Evolutionary conservation across 2,329 filamentous ascomycete species (phyloP).

Genomic region (Cytospora leucostoma): DNA sequence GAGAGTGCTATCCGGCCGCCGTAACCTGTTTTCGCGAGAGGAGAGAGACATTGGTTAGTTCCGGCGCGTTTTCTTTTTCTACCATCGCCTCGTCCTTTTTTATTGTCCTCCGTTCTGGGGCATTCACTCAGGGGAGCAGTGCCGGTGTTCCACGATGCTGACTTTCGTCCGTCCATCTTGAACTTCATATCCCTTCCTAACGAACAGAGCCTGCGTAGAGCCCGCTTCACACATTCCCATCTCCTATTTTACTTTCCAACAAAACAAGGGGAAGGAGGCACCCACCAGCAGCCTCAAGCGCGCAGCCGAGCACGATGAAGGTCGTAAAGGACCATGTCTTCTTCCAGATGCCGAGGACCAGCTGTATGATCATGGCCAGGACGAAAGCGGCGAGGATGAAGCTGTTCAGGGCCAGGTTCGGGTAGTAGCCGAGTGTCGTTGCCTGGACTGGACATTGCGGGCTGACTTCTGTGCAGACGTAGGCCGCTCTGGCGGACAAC

Average conservation of each 20-base stretch:
- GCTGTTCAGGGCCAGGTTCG: constrained; percentile 56
- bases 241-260: neutral
- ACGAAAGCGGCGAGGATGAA: constrained; percentile 56
- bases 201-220: neutral
- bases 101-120: neutral
- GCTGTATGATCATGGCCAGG: constrained; percentile 43
- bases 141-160: too few species aligned
- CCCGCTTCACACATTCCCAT: neutral
- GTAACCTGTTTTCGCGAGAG: constrained; percentile 47
- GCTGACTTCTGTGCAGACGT: constrained; percentile 43
- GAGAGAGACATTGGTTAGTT: neutral
- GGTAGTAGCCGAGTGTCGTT: constrained; percentile 59
- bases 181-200: neutral
- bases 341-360: constrained; percentile 49
- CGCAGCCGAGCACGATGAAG: constrained; percentile 50
- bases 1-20: constrained; percentile 52
- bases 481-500: constrained; percentile 29
- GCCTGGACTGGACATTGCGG: constrained; percentile 50
- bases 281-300: constrained; percentile 54
- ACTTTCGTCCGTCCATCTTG: neutral
- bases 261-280: neutral
- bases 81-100: neutral
- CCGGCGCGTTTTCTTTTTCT: neutral
- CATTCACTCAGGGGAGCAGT: too few species aligned
- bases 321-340: constrained; percentile 57